These are phyloP conservation scores for Kitagawia praeruptora DNA, from an alignment of 129 eudicot genomes.

Conservation along the genomic window DNA sequence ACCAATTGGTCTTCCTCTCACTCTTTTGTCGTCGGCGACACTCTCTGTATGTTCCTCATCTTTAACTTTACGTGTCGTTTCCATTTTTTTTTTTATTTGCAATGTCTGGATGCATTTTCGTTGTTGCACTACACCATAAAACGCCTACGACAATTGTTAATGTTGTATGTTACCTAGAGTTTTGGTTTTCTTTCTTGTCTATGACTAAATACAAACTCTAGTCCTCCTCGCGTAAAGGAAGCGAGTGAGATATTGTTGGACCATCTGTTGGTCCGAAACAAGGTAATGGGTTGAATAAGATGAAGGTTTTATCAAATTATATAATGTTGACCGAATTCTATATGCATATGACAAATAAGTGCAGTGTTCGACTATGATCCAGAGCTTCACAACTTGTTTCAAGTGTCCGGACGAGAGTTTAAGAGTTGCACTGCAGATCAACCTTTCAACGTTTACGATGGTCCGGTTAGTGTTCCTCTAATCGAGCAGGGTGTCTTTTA, in stretches of 20 bases:
- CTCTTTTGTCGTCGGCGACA: conserved; percentile 31
- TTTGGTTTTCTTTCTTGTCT: no score
- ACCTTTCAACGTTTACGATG: background rate
- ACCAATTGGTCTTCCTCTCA: conserved; percentile 44
- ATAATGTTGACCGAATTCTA: background rate
- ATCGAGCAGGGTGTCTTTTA: background rate
- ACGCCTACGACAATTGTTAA: no score
- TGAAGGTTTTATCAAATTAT: no score
- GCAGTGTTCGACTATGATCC: conserved; percentile 10
- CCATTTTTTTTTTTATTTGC: no score
- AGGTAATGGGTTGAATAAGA: no score
- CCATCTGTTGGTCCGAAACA: no score
- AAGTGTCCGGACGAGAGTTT: background rate
- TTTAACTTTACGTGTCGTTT: background rate
- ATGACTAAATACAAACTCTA: no score
- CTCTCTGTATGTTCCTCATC: conserved; percentile 27
- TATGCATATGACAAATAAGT: background rate
- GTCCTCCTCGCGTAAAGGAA: no score
- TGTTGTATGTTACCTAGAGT: no score
- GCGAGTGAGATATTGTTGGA: no score
- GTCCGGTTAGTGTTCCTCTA: background rate
- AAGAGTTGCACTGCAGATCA: background rate
- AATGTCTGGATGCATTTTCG: no score
- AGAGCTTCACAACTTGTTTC: conserved; percentile 9
- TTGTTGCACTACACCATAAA: no score